Evolutionary conservation across 495 filamentous ascomycete genomes (phyloP), one percentile per base, ranked within the genome.

Genomic region (Penicillium salamii): DNA sequence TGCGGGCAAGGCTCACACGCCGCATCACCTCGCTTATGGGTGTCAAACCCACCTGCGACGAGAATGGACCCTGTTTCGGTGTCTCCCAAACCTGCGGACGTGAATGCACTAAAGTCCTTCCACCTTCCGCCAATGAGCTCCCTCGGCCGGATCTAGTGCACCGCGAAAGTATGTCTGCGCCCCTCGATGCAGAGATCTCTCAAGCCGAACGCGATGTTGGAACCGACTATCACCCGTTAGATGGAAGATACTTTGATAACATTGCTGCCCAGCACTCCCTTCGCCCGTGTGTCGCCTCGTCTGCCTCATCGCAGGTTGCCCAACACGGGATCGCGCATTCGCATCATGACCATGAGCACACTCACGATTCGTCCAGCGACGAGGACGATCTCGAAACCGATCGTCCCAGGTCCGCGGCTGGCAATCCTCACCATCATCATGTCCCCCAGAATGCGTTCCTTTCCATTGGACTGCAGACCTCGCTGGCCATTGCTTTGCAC

Each of bases 391-490:
- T 50, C 7, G 65, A 67, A 12, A 50, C 55, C 14, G 53, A 54
- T 13, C 53, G 65, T 19, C 43, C 54, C 13, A 53, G 50, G 14
- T 24, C 53, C 13, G 34, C 46, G 15, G 69, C 61, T 5, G 75
- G 71, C 72, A 55, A 61, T 55, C 79, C 81, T 52, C 90, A 95
- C 61, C 93, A 98, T 57, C 93, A 98, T 65, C 93, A 98, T 58
- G 93, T 97, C n/a, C 88, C 91, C 0, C 83, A 87, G 42, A 98
- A 98, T 68, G 89, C 88, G 18, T 97, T 96, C 63, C 76, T 97
- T 38, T 88, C 87, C 37, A 92, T 97, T 47, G 90, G 92, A 12
- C 78, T 97, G 5, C 93, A 97, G 67, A 97, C 92, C 0, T 88
- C 87, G 7, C 82, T 96, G 41, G 95, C 93, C 35, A 97, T 98